Evolutionary conservation across 805 yeast species (phyloP), one percentile per base, ranked within the genome.

Genomic region (Metschnikowia similis): DNA sequence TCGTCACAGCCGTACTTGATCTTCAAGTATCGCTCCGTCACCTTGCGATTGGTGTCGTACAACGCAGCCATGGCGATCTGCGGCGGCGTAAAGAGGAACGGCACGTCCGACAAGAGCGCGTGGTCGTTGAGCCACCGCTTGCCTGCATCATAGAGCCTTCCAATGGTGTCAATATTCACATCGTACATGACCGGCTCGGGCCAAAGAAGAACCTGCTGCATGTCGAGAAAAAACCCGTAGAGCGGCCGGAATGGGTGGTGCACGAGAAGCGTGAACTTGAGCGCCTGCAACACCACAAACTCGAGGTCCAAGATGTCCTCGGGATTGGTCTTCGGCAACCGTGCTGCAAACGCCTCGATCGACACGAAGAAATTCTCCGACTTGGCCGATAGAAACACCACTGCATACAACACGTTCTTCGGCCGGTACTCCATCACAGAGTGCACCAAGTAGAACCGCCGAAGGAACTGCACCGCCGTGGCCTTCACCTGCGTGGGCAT

Each of bases 151-250:
- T 88, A 87, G 40, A 82, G 75, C 41, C 73, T 72, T 1, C 94
- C 92, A 51, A 89, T 68, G 44, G 81, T 77, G 41, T 79, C 79
- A 17, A 72, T 62, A 6, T 62, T 60, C 30, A 77, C 69, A 50
- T 81, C 82, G 14, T 79, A 75, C 76, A 56, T 67, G 56, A 49
- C 53, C n/a, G 72, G 69, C 8, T 58, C 66, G 1, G 82, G 59
- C 80, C 67, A 47, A 72, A 76, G 48, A 67, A 73, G 59, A 6
- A 69, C 70, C 30, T 69, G 76, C 65, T 94, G 99, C 55, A 91
- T 80, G 66, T 94, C 99, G 42, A 92, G 77, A 66, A 86, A 92
- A 64, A 92, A 91, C 21, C 99, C 99, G 65, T 91, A 94, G n/a
- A 94, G 67, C 0, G 98, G 89, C 54, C 85, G 76, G 66, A 81